Evolutionary conservation across 768 basidiomycete species (phyloP), one percentile per base, ranked within the genome.

Genomic region (Hypholoma sublateritium): DNA sequence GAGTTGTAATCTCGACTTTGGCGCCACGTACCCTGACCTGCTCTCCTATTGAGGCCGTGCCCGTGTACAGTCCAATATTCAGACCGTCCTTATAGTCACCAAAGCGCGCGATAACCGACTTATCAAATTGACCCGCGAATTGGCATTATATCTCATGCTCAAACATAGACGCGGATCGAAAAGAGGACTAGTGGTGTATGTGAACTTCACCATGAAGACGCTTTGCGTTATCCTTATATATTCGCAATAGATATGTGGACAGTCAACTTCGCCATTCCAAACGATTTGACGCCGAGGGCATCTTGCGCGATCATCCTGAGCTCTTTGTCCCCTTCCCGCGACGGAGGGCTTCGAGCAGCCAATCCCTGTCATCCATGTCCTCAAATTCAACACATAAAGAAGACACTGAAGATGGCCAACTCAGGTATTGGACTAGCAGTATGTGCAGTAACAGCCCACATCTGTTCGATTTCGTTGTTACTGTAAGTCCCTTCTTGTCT

Each of bases 101-200:
- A 99, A 99, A 73, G 97, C 97, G 37, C 81, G 95, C 50, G 97
- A 99, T 77, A 99, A 98, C 69, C 81, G 93, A 52, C 84, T 99
- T 50, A 98, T 98, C 77, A 88, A 90, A 68, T 82, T 99, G 46
- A 99, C 97, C 0, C 83, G 95, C 48, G 88, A 98, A 69, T 82
- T 99, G 34, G 95, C 97, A 0, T 76, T 98, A 17, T 98, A 95
- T 72, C 85, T 98, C 57, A 98, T 99, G 97, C 77, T 87, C 57
- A 96, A 91, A 73, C 84, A 76, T n/a, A 79, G 82, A 14, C 76
- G 78, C 47, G 83, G 84, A 17, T 78, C 79, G 21, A 68, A 72
- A 62, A 85, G 95, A 39, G 95, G 95, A 34, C 82, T 96, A 62
- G 85, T 93, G 35, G 95, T 97, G 92, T 95, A 71, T 64, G 72